phyloP scores from a whole-genome alignment of 257 asterid species.

The Nicotiana noctiflora region DNA sequence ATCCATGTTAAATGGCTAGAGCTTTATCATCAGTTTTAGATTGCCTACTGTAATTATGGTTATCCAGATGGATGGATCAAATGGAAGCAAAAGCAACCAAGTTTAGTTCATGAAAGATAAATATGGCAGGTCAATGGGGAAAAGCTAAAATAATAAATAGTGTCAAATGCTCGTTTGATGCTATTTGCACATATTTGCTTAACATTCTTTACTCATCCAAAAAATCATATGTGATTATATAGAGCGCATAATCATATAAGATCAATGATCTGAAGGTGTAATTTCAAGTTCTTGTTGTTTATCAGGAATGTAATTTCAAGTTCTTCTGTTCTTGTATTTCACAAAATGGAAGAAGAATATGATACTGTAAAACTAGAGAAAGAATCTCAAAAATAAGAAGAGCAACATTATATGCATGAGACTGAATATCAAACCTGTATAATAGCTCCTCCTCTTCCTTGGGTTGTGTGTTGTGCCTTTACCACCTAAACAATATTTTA shows the following conservation, averaged over 20 bases:
- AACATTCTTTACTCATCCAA: neutral
- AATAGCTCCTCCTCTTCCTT: constrained; percentile 98
- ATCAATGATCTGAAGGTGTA: neutral
- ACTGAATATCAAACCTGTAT: constrained; percentile 55
- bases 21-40: neutral
- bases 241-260: neutral
- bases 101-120: neutral
- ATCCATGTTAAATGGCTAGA: neutral
- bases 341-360: neutral
- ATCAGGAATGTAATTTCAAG: neutral
- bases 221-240: neutral
- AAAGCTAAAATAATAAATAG: neutral
- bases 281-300: neutral
- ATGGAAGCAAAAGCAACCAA: neutral
- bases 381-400: neutral
- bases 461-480: constrained; percentile 80
- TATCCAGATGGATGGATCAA: neutral
- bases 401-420: neutral
- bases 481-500: constrained; percentile 49
- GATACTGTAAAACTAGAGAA: neutral
- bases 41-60: neutral
- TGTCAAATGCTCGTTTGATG: neutral
- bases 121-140: neutral
- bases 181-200: neutral
- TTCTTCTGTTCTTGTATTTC: neutral